phyloP scores from a whole-genome alignment of 2,329 filamentous ascomycete species.

The Penicillium expansum region DNA sequence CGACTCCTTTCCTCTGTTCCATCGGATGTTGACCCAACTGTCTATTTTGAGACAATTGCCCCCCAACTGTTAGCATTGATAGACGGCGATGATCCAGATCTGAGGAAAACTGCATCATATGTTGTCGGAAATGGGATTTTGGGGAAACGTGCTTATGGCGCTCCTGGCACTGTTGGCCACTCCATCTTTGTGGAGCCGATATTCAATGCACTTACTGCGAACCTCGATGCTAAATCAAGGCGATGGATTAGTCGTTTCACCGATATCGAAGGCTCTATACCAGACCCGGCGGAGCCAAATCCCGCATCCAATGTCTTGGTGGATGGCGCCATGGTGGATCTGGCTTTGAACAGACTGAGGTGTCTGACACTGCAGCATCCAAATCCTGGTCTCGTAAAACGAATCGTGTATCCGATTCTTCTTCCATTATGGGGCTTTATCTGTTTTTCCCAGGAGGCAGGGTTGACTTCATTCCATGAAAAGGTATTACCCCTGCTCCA shows the following conservation, averaged over 20 bases:
- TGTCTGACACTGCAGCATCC: constrained; percentile 42
- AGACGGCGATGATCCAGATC: constrained; percentile 40
- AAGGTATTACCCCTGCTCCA: constrained; percentile 34
- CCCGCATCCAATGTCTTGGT: constrained; percentile 22
- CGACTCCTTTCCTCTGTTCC: constrained; percentile 44
- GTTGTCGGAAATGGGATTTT: constrained; percentile 45
- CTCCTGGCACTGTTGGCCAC: constrained; percentile 41
- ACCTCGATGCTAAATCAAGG: constrained; percentile 24
- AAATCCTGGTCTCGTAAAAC: constrained; percentile 44
- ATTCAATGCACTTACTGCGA: constrained; percentile 38
- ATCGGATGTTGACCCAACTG: constrained; percentile 33
- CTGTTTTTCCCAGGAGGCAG: constrained; percentile 37
- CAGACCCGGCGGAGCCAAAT: neutral
- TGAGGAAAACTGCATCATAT: constrained; percentile 44
- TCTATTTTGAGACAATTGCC: constrained; percentile 41
- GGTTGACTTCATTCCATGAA: constrained; percentile 26
- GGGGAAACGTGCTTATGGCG: constrained; percentile 40
- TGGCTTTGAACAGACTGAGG: constrained; percentile 38
- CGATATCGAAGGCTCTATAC: constrained; percentile 13
- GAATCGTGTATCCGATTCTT: constrained; percentile 40
- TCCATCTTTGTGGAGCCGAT: constrained; percentile 43
- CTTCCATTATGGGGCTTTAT: constrained; percentile 44
- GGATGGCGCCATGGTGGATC: constrained; percentile 24
- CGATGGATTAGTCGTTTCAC: constrained; percentile 31
- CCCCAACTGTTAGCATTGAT: constrained; percentile 42